phyloP scores from a whole-genome alignment of 352 stramenopile species.

The Lagenidium sp. region DNA sequence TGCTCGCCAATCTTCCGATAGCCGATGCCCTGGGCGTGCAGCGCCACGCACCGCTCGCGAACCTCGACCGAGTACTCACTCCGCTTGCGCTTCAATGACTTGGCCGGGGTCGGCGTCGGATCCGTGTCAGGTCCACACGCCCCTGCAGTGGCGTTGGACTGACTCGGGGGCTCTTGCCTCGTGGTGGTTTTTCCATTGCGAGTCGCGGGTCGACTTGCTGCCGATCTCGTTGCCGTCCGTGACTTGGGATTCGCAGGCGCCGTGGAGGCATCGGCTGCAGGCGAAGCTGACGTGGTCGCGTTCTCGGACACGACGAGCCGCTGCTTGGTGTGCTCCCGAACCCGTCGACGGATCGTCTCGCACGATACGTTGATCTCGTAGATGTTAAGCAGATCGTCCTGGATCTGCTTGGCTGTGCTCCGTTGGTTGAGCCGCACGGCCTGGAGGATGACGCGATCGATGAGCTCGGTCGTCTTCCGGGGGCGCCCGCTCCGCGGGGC shows the following conservation, averaged over 20 bases:
- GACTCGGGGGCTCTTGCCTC: no score
- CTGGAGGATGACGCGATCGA: constrained; percentile 62
- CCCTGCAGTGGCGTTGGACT: not conserved
- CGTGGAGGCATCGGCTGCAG: not conserved
- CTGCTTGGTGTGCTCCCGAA: constrained; percentile 43
- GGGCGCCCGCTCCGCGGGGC: constrained; percentile 47
- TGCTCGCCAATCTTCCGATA: constrained; percentile 51
- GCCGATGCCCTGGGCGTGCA: constrained; percentile 38
- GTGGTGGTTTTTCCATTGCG: no score
- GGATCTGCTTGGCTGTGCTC: constrained; percentile 53
- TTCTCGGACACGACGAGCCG: constrained; percentile 1
- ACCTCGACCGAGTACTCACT: constrained; percentile 45
- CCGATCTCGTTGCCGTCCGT: not conserved
- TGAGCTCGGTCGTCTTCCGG: constrained; percentile 53
- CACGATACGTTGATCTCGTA: constrained; percentile 50
- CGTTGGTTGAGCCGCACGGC: constrained; percentile 37
- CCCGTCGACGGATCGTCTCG: constrained; percentile 48
- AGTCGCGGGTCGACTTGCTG: no score
- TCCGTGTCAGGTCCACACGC: not conserved
- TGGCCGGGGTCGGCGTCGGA: not conserved
- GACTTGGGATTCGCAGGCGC: constrained; percentile 1
- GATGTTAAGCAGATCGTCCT: constrained; percentile 39
- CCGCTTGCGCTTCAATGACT: constrained; percentile 22
- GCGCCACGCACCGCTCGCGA: constrained; percentile 42
- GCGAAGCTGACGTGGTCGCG: not conserved